These are phyloP conservation scores for Globisporangium solare DNA, from an alignment of 352 stramenopile genomes.

Conservation along the genomic window DNA sequence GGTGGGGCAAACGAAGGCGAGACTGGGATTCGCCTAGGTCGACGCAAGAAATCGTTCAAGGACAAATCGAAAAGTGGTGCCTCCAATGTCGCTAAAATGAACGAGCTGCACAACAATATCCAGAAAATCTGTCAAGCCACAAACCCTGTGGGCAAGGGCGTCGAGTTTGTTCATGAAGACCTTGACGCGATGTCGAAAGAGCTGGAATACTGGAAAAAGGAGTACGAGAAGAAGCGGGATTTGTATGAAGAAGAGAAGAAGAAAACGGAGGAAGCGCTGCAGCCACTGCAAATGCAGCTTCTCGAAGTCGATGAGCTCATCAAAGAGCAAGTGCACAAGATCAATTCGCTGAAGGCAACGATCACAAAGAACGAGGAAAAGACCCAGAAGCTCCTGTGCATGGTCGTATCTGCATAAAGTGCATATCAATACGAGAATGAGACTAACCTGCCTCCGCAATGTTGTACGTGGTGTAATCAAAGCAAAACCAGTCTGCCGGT, in stretches of 20 bases:
- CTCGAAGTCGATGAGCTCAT: conserved; percentile 87
- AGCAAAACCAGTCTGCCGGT: too few relatives aligned
- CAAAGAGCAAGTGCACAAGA: conserved; percentile 90
- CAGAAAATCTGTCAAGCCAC: conserved; percentile 91
- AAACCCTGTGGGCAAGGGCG: conserved; percentile 87
- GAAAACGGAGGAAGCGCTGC: conserved; percentile 74
- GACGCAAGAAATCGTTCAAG: conserved; percentile 80
- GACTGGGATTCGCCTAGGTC: conserved; percentile 67
- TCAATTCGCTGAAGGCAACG: conserved; percentile 88
- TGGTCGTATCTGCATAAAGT: conserved; percentile 74
- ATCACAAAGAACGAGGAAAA: conserved; percentile 93
- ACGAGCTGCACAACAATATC: conserved; percentile 74
- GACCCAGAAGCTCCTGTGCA: conserved; percentile 85
- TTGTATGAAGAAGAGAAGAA: conserved; percentile 83
- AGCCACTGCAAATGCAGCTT: conserved; percentile 80
- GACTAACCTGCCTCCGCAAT: too few relatives aligned
- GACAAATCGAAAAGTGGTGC: conserved; percentile 69
- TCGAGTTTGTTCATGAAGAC: conserved; percentile 94
- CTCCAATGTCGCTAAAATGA: conserved; percentile 70
- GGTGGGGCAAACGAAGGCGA: conserved; percentile 39
- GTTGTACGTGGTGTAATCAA: too few relatives aligned
- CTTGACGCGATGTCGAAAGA: conserved; percentile 92
- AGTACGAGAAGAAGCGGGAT: conserved; percentile 76
- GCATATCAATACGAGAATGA: background rate
- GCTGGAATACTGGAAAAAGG: conserved; percentile 87